These are phyloP conservation scores for Ensete glaucum DNA, from an alignment of 176 grass and related monocot species.

Conservation along the genomic window DNA sequence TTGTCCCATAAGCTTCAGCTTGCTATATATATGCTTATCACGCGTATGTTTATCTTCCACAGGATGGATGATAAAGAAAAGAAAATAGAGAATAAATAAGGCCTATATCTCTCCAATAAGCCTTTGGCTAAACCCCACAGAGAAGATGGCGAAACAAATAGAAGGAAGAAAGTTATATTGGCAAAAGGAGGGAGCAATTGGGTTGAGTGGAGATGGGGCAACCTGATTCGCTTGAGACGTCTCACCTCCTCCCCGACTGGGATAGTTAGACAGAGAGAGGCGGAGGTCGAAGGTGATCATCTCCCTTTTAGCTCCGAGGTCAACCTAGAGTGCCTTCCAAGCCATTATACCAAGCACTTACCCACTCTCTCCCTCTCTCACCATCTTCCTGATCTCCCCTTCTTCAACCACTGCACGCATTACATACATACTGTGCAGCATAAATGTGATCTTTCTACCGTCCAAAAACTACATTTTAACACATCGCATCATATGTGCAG, in stretches of 20 bases:
- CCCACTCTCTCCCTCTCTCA: too few relatives aligned
- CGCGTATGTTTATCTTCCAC: conserved; percentile 6
- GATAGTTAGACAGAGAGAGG: neutral
- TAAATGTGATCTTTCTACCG: too few relatives aligned
- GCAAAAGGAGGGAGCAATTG: neutral
- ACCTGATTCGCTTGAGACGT: conserved; percentile 74
- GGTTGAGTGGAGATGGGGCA: conserved; percentile 94
- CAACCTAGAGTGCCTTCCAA: conserved; percentile 14
- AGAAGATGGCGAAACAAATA: neutral
- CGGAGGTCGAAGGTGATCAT: neutral
- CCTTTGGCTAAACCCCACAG: neutral
- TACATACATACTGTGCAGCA: too few relatives aligned
- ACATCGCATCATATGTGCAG: too few relatives aligned
- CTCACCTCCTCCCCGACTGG: conserved; percentile 63
- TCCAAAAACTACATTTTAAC: too few relatives aligned
- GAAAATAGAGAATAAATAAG: neutral
- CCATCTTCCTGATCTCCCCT: too few relatives aligned
- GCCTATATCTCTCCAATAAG: neutral
- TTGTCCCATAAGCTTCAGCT: conserved; percentile 57
- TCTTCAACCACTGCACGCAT: too few relatives aligned
- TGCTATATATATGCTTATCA: conserved; percentile 27
- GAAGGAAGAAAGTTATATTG: neutral
- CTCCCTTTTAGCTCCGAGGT: conserved; percentile 1
- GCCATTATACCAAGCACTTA: neutral
- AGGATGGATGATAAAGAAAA: neutral